Evolutionary conservation across 139 green algal genomes (phyloP).

Genomic region (Yamagishiella unicocca): DNA sequence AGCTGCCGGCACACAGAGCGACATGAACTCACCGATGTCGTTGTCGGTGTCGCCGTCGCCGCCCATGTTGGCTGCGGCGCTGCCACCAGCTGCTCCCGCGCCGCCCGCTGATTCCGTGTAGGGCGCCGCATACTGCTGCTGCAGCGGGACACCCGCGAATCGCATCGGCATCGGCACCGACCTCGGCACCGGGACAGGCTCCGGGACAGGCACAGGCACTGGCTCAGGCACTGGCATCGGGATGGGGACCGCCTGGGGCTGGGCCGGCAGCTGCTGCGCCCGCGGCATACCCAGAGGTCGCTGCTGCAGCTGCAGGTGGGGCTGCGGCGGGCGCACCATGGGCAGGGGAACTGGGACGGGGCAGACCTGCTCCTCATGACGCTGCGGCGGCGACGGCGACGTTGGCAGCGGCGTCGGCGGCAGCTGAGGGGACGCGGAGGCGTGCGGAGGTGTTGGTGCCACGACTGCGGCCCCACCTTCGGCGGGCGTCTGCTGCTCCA

Average conservation of each 20-base stretch:
- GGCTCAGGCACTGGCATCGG: neutral
- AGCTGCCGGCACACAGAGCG: neutral
- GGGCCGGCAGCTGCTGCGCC: neutral
- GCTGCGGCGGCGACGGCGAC: neutral
- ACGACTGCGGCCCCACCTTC: neutral
- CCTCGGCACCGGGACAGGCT: neutral
- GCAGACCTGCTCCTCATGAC: neutral
- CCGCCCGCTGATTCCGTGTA: too few species aligned
- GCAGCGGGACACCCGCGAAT: too few species aligned
- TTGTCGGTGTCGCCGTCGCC: neutral
- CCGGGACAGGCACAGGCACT: neutral
- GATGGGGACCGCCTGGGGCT: neutral
- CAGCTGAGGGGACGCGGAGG: neutral
- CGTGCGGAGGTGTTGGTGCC: neutral
- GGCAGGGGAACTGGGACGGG: neutral
- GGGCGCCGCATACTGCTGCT: neutral
- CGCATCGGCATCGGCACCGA: neutral
- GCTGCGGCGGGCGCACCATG: too few species aligned
- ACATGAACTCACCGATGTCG: neutral
- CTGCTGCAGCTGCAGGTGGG: too few species aligned
- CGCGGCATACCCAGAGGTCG: too few species aligned
- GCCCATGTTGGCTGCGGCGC: too few species aligned
- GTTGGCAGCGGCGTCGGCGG: neutral
- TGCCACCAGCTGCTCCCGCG: too few species aligned
- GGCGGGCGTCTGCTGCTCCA: neutral